These are phyloP conservation scores for Xylaria sp. DNA, from an alignment of 495 filamentous ascomycete genomes.

Conservation along the genomic window DNA sequence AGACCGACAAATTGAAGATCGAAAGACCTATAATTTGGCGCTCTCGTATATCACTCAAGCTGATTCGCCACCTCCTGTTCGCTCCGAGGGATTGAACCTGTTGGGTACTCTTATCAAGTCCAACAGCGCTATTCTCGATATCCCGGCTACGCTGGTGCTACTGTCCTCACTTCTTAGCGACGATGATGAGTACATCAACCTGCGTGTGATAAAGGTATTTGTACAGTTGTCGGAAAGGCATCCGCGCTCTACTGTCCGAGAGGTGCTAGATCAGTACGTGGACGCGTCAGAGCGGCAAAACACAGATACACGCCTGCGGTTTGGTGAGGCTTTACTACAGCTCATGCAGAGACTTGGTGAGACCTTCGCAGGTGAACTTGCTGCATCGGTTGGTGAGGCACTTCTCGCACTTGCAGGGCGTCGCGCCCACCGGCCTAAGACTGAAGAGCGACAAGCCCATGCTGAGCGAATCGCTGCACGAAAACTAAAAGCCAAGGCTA, in stretches of 20 bases:
- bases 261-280: constrained; percentile 72
- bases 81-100: constrained; percentile 77
- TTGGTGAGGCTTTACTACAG: constrained; percentile 75
- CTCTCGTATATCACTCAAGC: constrained; percentile 70
- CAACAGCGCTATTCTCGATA: constrained; percentile 70
- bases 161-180: constrained; percentile 72
- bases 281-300: constrained; percentile 64
- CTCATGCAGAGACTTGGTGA: constrained; percentile 71
- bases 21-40: constrained; percentile 73
- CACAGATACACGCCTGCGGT: constrained; percentile 71
- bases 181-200: constrained; percentile 76
- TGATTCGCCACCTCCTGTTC: constrained; percentile 76
- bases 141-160: constrained; percentile 70
- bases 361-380: constrained; percentile 64
- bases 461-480: constrained; percentile 53
- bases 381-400: constrained; percentile 63
- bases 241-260: constrained; percentile 67
- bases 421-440: constrained; percentile 62
- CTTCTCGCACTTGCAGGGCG: constrained; percentile 73
- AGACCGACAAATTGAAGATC: constrained; percentile 64
- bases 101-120: constrained; percentile 68
- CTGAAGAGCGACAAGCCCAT: constrained; percentile 57
- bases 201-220: constrained; percentile 72
- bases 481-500: constrained; percentile 50
- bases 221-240: constrained; percentile 70